phyloP scores from a whole-genome alignment of 2,329 filamentous ascomycete genomes.

The Colletotrichum eremochloae region DNA sequence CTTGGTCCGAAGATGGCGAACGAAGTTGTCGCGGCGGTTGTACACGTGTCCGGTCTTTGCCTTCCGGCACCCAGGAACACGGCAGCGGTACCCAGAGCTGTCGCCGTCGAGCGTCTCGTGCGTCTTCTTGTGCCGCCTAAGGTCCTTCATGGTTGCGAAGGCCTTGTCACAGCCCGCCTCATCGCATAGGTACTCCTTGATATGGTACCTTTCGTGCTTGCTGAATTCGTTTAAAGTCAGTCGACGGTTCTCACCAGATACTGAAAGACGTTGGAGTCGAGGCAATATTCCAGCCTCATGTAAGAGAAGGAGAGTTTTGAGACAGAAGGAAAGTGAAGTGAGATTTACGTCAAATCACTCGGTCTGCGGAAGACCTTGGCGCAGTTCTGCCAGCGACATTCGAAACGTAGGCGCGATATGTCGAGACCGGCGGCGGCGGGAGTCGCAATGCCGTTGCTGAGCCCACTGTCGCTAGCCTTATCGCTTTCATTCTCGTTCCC shows the following conservation, averaged over 20 bases:
- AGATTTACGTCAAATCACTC: conserved; percentile 43
- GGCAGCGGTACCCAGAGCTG: conserved; percentile 46
- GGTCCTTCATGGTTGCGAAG: conserved; percentile 47
- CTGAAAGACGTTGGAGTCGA: not conserved
- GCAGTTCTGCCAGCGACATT: conserved; percentile 40
- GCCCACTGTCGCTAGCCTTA: conserved; percentile 35
- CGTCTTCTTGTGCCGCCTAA: conserved; percentile 45
- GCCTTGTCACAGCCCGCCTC: conserved; percentile 42
- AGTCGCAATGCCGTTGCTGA: conserved; percentile 23
- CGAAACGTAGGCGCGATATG: conserved; percentile 35
- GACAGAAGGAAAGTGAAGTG: conserved; percentile 10
- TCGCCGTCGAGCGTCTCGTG: conserved; percentile 40
- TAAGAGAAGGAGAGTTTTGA: not conserved
- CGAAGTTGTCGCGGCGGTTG: conserved; percentile 48
- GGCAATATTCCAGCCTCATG: not conserved
- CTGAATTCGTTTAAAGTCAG: conserved; percentile 27
- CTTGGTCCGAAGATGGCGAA: conserved; percentile 45
- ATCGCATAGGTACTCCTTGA: conserved; percentile 44
- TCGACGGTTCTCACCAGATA: not conserved
- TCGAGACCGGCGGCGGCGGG: conserved; percentile 26
- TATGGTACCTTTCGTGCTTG: conserved; percentile 46
- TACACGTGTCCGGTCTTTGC: conserved; percentile 46
- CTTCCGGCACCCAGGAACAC: conserved; percentile 46
- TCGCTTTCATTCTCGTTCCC: conserved; percentile 39
- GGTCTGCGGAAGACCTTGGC: conserved; percentile 40